Evolutionary conservation across 2,329 filamentous ascomycete genomes (phyloP).

Genomic region (Alternaria novae-zelandiae): DNA sequence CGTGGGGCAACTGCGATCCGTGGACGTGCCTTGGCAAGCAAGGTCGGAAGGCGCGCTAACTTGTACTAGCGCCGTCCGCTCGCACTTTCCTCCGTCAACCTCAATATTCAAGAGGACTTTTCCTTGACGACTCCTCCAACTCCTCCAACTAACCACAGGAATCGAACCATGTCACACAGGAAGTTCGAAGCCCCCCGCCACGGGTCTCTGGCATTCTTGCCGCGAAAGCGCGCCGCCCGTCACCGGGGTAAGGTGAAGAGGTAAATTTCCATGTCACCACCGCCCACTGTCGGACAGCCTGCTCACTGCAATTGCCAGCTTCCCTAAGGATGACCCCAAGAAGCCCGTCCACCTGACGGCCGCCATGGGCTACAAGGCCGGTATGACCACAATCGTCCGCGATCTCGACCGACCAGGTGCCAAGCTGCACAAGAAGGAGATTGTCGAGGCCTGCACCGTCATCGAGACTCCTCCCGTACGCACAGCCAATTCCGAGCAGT

Average conservation of each 20-base stretch:
- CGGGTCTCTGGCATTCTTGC: slow-evolving; percentile 70
- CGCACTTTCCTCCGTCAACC: slow-evolving; percentile 5
- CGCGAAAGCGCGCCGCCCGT: slow-evolving; percentile 84
- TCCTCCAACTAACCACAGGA: slow-evolving; percentile 39
- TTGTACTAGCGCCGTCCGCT: slow-evolving; percentile 4
- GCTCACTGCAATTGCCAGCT: slow-evolving; percentile 63
- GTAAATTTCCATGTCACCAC: slow-evolving; percentile 67
- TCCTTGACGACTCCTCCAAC: no score
- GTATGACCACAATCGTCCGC: slow-evolving; percentile 99
- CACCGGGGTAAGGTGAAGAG: slow-evolving; percentile 99
- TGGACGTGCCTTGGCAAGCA: background rate
- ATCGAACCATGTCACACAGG: slow-evolving; percentile 62
- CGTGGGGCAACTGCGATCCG: slow-evolving; percentile 12
- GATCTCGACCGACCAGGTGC: slow-evolving; percentile 98
- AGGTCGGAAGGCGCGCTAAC: slow-evolving; percentile 2
- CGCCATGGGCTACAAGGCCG: slow-evolving; percentile 99
- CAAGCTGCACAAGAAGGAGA: slow-evolving; percentile 90
- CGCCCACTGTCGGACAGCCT: slow-evolving; percentile 23
- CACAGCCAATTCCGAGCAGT: slow-evolving; percentile 64
- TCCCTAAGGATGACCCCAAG: slow-evolving; percentile 99
- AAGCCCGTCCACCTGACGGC: slow-evolving; percentile 99
- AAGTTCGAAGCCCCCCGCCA: slow-evolving; percentile 91
- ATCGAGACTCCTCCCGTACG: slow-evolving; percentile 68
- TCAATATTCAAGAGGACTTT: slow-evolving; percentile 2
- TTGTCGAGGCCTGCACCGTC: slow-evolving; percentile 52